These are phyloP conservation scores for Neonectria neomacrospora DNA, from an alignment of 2,329 filamentous ascomycete genomes.

Conservation along the genomic window DNA sequence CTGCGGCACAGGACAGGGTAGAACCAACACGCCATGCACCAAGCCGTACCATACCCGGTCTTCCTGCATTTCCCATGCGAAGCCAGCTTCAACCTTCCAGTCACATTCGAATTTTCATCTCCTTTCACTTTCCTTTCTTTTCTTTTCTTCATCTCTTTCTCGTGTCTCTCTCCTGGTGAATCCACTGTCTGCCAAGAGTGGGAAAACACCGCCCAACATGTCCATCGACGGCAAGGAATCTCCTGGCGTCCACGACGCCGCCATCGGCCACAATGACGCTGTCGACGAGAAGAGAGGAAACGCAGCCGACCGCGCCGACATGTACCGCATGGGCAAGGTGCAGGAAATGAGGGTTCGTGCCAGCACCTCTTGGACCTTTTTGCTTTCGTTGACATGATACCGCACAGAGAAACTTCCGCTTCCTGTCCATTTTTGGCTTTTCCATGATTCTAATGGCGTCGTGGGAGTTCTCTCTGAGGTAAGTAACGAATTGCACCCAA, in stretches of 20 bases:
- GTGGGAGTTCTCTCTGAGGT: slow-evolving; percentile 56
- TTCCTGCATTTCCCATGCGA: neutral
- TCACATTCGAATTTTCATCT: too few species aligned
- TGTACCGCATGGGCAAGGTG: slow-evolving; percentile 39
- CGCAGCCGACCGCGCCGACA: slow-evolving; percentile 37
- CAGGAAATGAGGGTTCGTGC: slow-evolving; percentile 40
- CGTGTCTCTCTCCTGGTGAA: slow-evolving; percentile 2
- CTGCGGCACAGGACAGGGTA: neutral
- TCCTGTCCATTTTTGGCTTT: slow-evolving; percentile 59
- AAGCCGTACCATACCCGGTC: slow-evolving; percentile 8
- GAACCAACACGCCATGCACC: slow-evolving; percentile 20
- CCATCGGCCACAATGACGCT: slow-evolving; percentile 12
- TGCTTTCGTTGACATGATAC: neutral
- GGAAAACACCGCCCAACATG: slow-evolving; percentile 21
- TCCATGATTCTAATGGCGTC: slow-evolving; percentile 58
- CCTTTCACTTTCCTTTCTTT: too few species aligned
- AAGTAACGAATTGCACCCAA: neutral
- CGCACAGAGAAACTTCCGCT: slow-evolving; percentile 56
- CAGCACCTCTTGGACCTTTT: fast-evolving
- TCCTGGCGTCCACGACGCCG: slow-evolving; percentile 6
- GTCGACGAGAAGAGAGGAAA: slow-evolving; percentile 39
- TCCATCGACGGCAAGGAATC: slow-evolving; percentile 28
- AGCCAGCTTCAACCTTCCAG: slow-evolving; percentile 13
- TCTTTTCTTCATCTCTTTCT: neutral
- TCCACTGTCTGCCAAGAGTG: neutral